Conservation (phyloP, 208 protist species). For the Trypanosoma cruzi region DNA sequence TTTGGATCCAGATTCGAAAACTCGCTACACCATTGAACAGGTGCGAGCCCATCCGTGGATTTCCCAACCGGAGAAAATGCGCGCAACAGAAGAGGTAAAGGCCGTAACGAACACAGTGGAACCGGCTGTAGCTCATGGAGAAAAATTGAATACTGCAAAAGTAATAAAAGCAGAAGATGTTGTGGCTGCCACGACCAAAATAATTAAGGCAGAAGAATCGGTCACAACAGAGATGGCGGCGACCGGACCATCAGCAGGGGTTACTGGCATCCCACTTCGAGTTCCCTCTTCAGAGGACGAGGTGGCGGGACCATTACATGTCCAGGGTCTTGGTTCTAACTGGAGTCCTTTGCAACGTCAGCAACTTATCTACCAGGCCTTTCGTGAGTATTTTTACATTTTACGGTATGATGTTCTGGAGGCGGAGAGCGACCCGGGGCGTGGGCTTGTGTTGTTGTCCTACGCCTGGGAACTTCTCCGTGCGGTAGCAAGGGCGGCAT, state of each 20-base stretch:
- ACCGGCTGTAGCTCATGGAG: neutral
- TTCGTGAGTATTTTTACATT: slow-evolving; percentile 25
- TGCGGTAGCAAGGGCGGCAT: slow-evolving; percentile 1
- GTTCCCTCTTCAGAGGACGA: slow-evolving; percentile 7
- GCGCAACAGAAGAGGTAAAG: slow-evolving; percentile 28
- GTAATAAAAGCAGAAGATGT: neutral
- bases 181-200: slow-evolving; percentile 2
- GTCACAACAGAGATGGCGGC: slow-evolving; percentile 3
- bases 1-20: slow-evolving; percentile 49
- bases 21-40: slow-evolving; percentile 55
- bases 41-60: slow-evolving; percentile 75
- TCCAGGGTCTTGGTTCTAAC: neutral
- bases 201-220: slow-evolving; percentile 8
- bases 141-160: neutral
- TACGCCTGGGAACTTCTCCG: slow-evolving; percentile 27
- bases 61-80: slow-evolving; percentile 11
- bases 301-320: neutral
- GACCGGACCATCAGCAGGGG: neutral
- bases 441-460: slow-evolving; percentile 21
- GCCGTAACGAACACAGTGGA: neutral
- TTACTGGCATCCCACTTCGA: neutral
- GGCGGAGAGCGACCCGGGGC: slow-evolving; percentile 20
- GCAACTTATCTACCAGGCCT: slow-evolving; percentile 19
- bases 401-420: slow-evolving; percentile 27
- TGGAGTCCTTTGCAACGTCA: slow-evolving; percentile 1